Conservation (phyloP, 139 green algal genomes). For the Coelastrella sp. region DNA sequence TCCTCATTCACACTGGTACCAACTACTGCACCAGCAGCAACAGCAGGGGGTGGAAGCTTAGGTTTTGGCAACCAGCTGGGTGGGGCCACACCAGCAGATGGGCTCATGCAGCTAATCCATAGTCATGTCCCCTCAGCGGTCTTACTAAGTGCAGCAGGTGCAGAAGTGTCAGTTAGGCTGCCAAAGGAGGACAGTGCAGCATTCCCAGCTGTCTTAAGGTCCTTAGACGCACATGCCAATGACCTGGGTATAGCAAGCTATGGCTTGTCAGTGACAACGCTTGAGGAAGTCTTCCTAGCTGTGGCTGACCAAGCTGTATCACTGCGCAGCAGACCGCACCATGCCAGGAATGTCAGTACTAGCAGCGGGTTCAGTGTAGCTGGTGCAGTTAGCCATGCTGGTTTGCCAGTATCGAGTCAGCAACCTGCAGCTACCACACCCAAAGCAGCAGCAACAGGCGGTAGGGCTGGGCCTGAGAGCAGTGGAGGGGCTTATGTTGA, state of each 20-base stretch:
- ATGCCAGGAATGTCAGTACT: neutral
- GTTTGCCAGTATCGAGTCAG: no score
- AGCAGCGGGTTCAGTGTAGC: neutral
- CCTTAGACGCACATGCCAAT: slow-evolving; percentile 52
- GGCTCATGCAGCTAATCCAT: slow-evolving; percentile 40
- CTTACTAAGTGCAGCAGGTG: slow-evolving; percentile 58
- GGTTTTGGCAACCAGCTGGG: no score
- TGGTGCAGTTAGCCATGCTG: no score
- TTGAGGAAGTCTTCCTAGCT: slow-evolving; percentile 76
- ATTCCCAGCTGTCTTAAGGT: slow-evolving; percentile 62
- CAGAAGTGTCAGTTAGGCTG: slow-evolving; percentile 68
- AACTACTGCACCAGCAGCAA: no score
- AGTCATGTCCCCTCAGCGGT: slow-evolving; percentile 55
- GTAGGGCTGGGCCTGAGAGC: neutral
- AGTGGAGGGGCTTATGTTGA: neutral
- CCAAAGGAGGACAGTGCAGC: slow-evolving; percentile 53
- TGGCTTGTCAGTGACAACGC: slow-evolving; percentile 79
- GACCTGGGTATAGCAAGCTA: slow-evolving; percentile 66
- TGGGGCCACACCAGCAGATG: slow-evolving; percentile 28
- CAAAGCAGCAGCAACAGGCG: neutral
- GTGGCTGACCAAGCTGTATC: slow-evolving; percentile 46
- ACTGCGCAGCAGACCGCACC: neutral
- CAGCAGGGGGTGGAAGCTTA: neutral
- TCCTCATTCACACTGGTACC: neutral
- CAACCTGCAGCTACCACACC: neutral